A percentile compares a stretch with the other conserved stretches of the same genome.
Conservation (phyloP, 2,329 filamentous ascomycete genomes). For the Ophiocordyceps australis region DNA sequence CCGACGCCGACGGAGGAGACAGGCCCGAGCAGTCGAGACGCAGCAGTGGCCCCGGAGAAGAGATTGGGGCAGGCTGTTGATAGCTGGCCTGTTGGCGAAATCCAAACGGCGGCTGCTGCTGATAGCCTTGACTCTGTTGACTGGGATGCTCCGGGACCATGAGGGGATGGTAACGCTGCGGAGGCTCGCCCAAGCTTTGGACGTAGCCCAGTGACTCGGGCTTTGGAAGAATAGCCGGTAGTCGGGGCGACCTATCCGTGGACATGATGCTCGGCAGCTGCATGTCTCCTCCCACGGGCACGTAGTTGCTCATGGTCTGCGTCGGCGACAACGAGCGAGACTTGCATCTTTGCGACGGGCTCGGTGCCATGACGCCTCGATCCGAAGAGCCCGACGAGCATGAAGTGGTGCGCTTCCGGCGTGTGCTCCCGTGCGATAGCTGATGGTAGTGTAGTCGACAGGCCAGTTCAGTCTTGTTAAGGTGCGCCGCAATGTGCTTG, state of each 20-base stretch:
- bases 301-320: constrained; percentile 23
- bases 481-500: constrained; percentile 70
- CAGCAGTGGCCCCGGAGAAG: constrained; percentile 25
- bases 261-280: constrained; percentile 35
- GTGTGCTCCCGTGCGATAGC: constrained; percentile 64
- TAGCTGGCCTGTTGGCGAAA: too few species aligned
- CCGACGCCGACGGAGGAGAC: constrained; percentile 14
- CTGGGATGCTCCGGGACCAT: constrained; percentile 16
- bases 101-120: too few species aligned
- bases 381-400: constrained; percentile 44
- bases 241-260: constrained; percentile 23
- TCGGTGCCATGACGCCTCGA: constrained; percentile 26
- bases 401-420: constrained; percentile 59
- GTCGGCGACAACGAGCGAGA: constrained; percentile 31
- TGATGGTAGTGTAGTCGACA: constrained; percentile 81
- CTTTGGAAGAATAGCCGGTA: constrained; percentile 49
- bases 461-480: constrained; percentile 77
- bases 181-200: constrained; percentile 15
- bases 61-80: too few species aligned
- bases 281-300: constrained; percentile 24
- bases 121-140: too few species aligned
- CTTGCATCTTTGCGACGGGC: constrained; percentile 25
- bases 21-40: constrained; percentile 40
- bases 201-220: constrained; percentile 32
- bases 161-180: constrained; percentile 18